Evolutionary conservation across 768 basidiomycete genomes (phyloP), one percentile per base, ranked within the genome.

Genomic region (Suillus lakei): DNA sequence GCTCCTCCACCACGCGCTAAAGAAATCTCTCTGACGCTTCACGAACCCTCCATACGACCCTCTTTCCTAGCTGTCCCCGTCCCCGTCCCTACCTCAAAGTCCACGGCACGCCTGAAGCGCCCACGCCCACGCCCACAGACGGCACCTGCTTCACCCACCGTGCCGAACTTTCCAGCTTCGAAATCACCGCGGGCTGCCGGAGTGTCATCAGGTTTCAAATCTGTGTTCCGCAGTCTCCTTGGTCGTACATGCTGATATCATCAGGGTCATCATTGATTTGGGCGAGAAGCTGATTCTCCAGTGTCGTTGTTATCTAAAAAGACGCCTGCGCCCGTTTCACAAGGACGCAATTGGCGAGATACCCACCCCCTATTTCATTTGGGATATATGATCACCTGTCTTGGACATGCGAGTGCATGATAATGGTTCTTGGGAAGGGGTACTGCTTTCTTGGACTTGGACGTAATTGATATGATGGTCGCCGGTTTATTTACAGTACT

Each of bases 71-170:
- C 28, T 39, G 32, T 23, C 13, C 56, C 62, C 23, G 15, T n/a
- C 21, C 36, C 13, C 12, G 21, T 60, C 13, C 38, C 21, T 2
- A 50, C 50, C 4, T 28, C 39, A 9, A 43, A n/a, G 9, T 13
- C 18, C 3, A 59, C 58, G 6, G 12, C 60, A 8, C 72, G 63
- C 43, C 28, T 46, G 28, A 64, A 18, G 60, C 67, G 54, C 10
- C 48, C 39, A 28, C 71, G 75, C 10, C 48, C 39, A 39, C 69
- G 74, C 13, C 74, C 74, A 51, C 74, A 73, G 59, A 77, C 74
- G 2, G 74, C 75, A 0, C 74, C 74, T 32, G 41, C 32, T 58
- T 39, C 56, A 28, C 58, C 58, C 28, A 58, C 39, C 18, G 36
- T 8, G 9, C 28, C 56, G 18, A 15, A 39, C 2, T 59, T 28